These are phyloP conservation scores for Candida sp. DNA, from an alignment of 1,139 yeast species.

Conservation along the genomic window DNA sequence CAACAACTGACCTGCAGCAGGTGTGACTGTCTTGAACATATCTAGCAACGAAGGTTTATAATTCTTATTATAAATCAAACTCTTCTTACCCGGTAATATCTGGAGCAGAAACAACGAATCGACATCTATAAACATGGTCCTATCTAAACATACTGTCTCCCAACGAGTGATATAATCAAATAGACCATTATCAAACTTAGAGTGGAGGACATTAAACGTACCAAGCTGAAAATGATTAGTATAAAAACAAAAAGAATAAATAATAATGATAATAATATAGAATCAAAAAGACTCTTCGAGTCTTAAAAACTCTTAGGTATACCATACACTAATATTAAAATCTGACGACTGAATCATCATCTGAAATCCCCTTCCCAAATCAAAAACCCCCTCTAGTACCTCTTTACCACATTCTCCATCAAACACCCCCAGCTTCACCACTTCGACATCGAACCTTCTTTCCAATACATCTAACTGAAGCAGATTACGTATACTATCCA, in stretches of 20 bases:
- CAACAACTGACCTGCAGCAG: slow-evolving; percentile 22
- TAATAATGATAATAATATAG: too few species aligned
- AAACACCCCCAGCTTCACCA: neutral
- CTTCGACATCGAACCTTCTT: neutral
- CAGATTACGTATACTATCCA: neutral
- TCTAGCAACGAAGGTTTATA: slow-evolving; percentile 16
- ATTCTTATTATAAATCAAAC: slow-evolving; percentile 4
- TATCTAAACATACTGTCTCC: slow-evolving; percentile 7
- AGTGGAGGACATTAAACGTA: too few species aligned
- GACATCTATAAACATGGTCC: slow-evolving; percentile 25
- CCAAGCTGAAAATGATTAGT: too few species aligned
- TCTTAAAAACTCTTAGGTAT: too few species aligned
- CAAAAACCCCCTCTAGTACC: neutral
- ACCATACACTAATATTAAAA: neutral
- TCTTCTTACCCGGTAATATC: slow-evolving; percentile 15
- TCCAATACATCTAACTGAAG: neutral
- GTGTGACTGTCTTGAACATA: slow-evolving; percentile 21
- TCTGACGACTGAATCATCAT: too few species aligned
- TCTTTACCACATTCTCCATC: neutral
- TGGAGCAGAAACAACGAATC: slow-evolving; percentile 28
- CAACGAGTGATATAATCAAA: slow-evolving; percentile 3
- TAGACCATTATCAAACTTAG: too few species aligned
- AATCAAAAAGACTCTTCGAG: too few species aligned
- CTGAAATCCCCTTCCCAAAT: too few species aligned
- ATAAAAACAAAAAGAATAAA: too few species aligned